These are phyloP conservation scores for Polychytrium aggregatum DNA, from an alignment of 192 early-diverging fungal species.

Conservation along the genomic window DNA sequence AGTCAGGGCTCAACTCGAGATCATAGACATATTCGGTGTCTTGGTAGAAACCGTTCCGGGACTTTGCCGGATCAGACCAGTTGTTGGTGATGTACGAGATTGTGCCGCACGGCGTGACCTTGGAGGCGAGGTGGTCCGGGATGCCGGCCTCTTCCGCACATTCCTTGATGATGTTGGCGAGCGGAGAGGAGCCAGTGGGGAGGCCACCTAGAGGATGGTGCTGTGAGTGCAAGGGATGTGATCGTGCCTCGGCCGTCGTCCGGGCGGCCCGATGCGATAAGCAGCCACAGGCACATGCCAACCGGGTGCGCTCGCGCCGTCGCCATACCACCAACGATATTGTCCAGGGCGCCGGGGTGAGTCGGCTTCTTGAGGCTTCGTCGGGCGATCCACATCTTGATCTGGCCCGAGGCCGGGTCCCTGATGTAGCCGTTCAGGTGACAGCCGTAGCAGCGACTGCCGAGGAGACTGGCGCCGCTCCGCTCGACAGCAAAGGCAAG, in stretches of 20 bases:
- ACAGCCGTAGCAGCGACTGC: slow-evolving; percentile 74
- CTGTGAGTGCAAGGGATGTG: too few species aligned
- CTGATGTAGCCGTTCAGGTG: slow-evolving; percentile 75
- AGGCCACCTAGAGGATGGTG: too few species aligned
- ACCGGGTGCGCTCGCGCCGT: too few species aligned
- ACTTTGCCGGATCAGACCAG: slow-evolving; percentile 58
- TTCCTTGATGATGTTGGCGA: slow-evolving; percentile 71
- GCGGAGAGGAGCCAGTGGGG: slow-evolving; percentile 38
- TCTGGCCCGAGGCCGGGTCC: slow-evolving; percentile 8
- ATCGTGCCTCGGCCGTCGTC: too few species aligned
- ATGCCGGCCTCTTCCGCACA: slow-evolving; percentile 83
- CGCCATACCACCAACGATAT: slow-evolving; percentile 19
- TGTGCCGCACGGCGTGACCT: not conserved
- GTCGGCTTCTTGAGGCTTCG: slow-evolving; percentile 72
- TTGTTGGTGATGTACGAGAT: slow-evolving; percentile 53
- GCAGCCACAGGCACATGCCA: too few species aligned
- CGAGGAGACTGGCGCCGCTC: slow-evolving; percentile 66
- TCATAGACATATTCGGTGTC: slow-evolving; percentile 86
- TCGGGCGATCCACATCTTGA: slow-evolving; percentile 81
- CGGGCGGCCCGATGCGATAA: too few species aligned
- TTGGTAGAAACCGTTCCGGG: too few species aligned
- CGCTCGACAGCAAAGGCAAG: slow-evolving; percentile 66
- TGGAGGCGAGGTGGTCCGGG: too few species aligned
- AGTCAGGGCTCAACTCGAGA: slow-evolving; percentile 51
- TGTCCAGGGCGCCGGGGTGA: slow-evolving; percentile 66